A percentile compares a stretch with the other conserved stretches of the same genome.
These are phyloP conservation scores for Fusarium sp. DNA, from an alignment of 2,329 filamentous ascomycete genomes.

Conservation along the genomic window DNA sequence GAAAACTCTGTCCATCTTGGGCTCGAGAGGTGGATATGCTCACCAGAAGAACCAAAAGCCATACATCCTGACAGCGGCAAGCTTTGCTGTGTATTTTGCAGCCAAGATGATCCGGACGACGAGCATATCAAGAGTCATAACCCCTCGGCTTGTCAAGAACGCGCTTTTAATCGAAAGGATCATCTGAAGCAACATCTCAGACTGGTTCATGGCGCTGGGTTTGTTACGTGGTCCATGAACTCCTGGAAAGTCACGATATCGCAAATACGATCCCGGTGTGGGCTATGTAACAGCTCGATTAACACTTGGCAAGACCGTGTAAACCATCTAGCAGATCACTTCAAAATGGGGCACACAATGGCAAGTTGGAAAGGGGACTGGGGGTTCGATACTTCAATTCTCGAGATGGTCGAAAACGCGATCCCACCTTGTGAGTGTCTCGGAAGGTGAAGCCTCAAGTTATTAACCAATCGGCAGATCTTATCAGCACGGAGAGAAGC, in stretches of 20 bases:
- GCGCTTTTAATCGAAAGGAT: not conserved
- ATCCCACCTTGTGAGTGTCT: not conserved
- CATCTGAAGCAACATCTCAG: not conserved
- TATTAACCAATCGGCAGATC: not conserved
- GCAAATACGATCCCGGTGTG: not conserved
- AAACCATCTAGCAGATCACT: not conserved
- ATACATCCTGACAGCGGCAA: not conserved
- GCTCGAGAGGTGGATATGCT: conserved; percentile 1
- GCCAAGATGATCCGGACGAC: not conserved
- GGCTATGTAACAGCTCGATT: not conserved
- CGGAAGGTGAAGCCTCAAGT: too few species aligned
- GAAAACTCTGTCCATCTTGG: not conserved
- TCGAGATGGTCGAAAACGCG: not conserved
- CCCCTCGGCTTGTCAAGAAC: not conserved
- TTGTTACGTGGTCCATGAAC: not conserved
- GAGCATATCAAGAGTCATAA: not conserved
- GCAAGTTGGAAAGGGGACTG: not conserved
- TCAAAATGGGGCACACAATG: not conserved
- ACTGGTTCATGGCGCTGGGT: not conserved
- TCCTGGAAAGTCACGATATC: not conserved
- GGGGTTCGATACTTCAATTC: not conserved
- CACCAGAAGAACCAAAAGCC: not conserved
- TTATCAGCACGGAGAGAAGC: not conserved
- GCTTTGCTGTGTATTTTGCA: conserved; percentile 1
- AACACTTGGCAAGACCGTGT: not conserved